Evolutionary conservation across 352 stramenopile genomes (phyloP), one percentile per base, ranked within the genome.

Genomic region (Phytophthora macrochlamydospora): DNA sequence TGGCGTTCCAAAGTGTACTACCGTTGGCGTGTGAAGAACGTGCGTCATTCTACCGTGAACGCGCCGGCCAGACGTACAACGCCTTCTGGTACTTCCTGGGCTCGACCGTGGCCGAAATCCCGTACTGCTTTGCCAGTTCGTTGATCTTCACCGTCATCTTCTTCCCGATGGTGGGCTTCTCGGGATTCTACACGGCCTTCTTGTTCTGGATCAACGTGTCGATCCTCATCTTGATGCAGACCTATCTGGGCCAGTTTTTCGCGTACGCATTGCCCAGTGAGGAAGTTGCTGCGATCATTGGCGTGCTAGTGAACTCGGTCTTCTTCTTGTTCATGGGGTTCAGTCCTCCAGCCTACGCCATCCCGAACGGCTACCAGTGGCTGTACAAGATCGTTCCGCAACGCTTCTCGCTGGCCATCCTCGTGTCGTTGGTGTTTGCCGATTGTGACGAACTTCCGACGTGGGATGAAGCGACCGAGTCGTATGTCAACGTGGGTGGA

Each of bases 51-150:
- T 97, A 97, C 78, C 67, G 87, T 13, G 88, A 97, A 65, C 83
- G 90, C 40, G 76, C 79, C 40, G 76, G 82, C 12, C 55, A 83
- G 48, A 94, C 92, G 73, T 97, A 97, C 61, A 66, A 78, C 45
- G 53, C 78, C 18, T 62, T 65, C 18, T 71, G 79, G 35, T 85
- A 95, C 56, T 69, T 67, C 35, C 38, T 91, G 14, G 72, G 83
- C 32, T 42, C 29, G 18, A 55, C 43, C 9, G 49, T 71, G 18
- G 28, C 70, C 2, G 92, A 98, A 77, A 74, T 86, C 44, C 77
- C 77, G n/a, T 83, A 80, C 58, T 65, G 76, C 11, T 64, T 83
- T 43, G 46, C 68, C 31, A 69, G 58, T 3, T 50, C 45, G 11
- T 51, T 82, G 1, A 37, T 83, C 28, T 75, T 72, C 45, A 62